These are phyloP conservation scores for Obba rivulosa DNA, from an alignment of 768 basidiomycete genomes.

Conservation along the genomic window DNA sequence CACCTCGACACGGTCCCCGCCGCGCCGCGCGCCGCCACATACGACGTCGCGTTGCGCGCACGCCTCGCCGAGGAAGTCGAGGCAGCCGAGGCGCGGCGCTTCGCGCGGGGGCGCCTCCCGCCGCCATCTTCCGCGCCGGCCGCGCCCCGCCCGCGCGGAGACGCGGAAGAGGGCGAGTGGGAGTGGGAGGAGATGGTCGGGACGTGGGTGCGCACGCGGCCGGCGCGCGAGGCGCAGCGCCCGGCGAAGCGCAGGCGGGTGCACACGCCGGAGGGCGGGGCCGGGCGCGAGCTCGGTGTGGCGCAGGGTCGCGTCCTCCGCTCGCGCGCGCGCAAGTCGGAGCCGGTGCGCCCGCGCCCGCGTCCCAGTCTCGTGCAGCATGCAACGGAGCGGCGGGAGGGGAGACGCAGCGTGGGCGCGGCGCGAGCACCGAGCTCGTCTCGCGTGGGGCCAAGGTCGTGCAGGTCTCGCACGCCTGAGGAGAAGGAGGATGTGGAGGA, in stretches of 20 bases:
- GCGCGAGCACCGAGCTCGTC: not conserved
- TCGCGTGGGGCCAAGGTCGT: too few relatives aligned
- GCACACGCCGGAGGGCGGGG: not conserved
- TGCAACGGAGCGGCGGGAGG: too few relatives aligned
- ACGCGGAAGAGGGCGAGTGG: constrained; percentile 28
- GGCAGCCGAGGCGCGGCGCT: constrained; percentile 46
- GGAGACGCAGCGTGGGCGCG: too few relatives aligned
- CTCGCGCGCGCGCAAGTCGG: not conserved
- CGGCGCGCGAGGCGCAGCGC: constrained; percentile 7
- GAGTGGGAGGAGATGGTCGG: constrained; percentile 44
- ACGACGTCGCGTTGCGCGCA: constrained; percentile 25
- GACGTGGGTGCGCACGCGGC: constrained; percentile 39
- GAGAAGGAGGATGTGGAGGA: constrained; percentile 3
- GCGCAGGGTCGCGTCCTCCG: not conserved
- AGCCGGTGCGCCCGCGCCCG: not conserved
- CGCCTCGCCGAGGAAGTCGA: constrained; percentile 43
- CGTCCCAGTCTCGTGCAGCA: not conserved
- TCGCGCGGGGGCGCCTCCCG: constrained; percentile 18
- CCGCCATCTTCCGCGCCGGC: too few relatives aligned
- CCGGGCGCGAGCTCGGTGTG: not conserved
- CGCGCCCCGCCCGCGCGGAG: not conserved
- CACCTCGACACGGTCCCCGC: constrained; percentile 34
- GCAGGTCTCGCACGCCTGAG: too few relatives aligned
- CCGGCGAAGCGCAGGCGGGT: constrained; percentile 6
- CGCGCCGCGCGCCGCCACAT: constrained; percentile 10